Percentiles rank a stretch among this genome's conserved stretches.
These are phyloP conservation scores for Gynochthodes officinalis DNA, from an alignment of 257 asterid genomes.

Conservation along the genomic window DNA sequence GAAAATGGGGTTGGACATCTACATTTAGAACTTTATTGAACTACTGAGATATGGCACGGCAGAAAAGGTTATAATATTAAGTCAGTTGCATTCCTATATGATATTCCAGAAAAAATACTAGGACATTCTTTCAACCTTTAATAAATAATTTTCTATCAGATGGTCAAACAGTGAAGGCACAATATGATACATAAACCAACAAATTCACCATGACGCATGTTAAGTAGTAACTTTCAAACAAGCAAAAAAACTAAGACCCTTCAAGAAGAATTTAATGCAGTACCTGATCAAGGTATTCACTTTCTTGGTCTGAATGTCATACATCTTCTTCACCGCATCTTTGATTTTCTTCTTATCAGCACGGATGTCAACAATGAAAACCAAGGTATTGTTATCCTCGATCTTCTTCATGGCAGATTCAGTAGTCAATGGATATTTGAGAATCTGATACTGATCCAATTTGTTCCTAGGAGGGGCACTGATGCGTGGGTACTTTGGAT, in stretches of 20 bases:
- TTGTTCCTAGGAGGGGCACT: constrained; percentile 39
- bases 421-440: constrained; percentile 37
- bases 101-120: background rate
- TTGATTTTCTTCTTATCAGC: constrained; percentile 41
- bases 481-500: constrained; percentile 34
- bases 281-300: constrained; percentile 41
- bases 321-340: constrained; percentile 42
- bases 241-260: background rate
- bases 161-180: background rate
- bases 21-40: background rate
- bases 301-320: constrained; percentile 39
- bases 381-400: constrained; percentile 39
- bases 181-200: background rate
- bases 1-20: background rate
- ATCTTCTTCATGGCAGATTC: constrained; percentile 43
- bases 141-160: background rate
- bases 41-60: background rate
- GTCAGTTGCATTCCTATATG: background rate
- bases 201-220: background rate
- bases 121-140: background rate
- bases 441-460: constrained; percentile 35
- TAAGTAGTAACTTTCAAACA: background rate
- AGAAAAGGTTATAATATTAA: background rate
- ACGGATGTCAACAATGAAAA: constrained; percentile 38
- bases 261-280: background rate